Evolutionary conservation across 2,329 filamentous ascomycete genomes (phyloP), one percentile per base, ranked within the genome.

Genomic region (Rhinocladiella mackenziei): DNA sequence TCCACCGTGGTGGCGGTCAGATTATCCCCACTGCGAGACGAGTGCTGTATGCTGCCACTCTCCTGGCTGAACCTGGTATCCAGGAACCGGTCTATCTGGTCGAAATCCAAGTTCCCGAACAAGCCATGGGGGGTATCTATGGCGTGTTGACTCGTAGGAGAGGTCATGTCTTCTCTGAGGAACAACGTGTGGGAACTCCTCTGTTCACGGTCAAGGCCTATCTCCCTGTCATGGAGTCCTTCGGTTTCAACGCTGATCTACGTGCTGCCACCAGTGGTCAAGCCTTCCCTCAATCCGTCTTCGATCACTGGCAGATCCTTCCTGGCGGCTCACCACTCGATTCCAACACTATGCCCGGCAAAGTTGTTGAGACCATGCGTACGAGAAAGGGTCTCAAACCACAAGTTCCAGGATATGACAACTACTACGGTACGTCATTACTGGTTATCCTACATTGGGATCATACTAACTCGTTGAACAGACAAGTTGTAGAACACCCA

Each of bases 351-450:
- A 87, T 89, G 80, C 79, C 84, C 63, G 92, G 89, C 69, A 71
- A 80, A 68, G 77, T 96, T 62, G 88, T 97, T 62, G 75, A 77
- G 68, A 80, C 84, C 49, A 94, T 94, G 84, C 89, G 92, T 69
- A 96, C 96, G 84, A 87, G 91, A 76, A 98, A 98, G 88, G 92
- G 91, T 88, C 78, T 98, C 80, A 98, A 98, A 88, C 75, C 84
- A 66, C 81, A 88, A 64, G 86, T 96, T 69, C 91, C 92, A 63
- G 86, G 84, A 69, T 83, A 89, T 76, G 87, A 88, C 69, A 94
- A 96, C 81, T 57, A 57, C 49, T 57, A 55, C 46, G 50, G 88
- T 92, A 81, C 88, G 87, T 37, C 22, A 4, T 86, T 56, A 46
- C 47, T 25, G 35, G 17, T 11, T 39, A 4, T 4, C 2, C 19